Conservation (phyloP, 73 alveolate species). For the Stentor roeselii region DNA sequence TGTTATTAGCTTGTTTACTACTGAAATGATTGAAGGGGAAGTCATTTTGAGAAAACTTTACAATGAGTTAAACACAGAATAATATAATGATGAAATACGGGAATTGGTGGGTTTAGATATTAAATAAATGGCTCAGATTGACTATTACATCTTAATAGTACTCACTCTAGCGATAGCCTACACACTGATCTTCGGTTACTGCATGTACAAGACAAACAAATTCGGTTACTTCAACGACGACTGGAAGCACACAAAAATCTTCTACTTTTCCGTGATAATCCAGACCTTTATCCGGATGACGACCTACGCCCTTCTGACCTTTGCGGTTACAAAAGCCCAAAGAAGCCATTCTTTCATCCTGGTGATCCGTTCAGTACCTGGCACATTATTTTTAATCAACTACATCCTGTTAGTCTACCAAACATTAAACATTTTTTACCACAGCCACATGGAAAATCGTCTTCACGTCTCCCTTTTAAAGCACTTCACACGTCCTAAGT, state of each 20-base stretch:
- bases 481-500: conserved; percentile 17
- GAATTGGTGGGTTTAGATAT: too few relatives aligned
- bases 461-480: neutral
- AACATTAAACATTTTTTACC: neutral
- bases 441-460: conserved; percentile 1
- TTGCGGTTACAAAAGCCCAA: neutral
- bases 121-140: neutral
- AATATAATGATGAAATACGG: too few relatives aligned
- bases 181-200: conserved; percentile 12
- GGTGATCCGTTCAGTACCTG: neutral
- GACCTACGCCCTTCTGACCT: neutral
- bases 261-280: neutral
- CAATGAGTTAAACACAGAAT: neutral
- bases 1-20: conserved; percentile 84
- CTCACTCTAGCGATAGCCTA: neutral
- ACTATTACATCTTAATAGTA: neutral
- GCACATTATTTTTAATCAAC: neutral
- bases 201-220: neutral
- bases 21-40: conserved; percentile 38
- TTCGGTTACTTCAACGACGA: neutral
- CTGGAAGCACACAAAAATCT: conserved; percentile 20
- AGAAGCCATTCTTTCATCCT: neutral
- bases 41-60: neutral
- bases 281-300: conserved; percentile 6
- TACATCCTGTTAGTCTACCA: conserved; percentile 14